Evolutionary conservation across 2,329 filamentous ascomycete species (phyloP).

Genomic region (Cladosporium phlei): DNA sequence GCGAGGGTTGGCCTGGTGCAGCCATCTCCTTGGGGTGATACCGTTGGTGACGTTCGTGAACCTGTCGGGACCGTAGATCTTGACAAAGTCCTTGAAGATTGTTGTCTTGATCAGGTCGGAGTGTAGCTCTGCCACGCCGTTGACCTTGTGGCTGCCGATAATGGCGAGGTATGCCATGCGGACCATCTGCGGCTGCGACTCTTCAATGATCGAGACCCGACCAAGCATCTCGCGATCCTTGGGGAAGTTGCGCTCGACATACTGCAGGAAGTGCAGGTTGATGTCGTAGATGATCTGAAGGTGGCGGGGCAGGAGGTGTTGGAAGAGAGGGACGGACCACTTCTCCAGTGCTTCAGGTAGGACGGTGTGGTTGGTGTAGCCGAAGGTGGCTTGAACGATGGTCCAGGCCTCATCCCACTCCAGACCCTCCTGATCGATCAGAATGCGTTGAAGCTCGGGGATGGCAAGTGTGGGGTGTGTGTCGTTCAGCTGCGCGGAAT

Average conservation of each 20-base stretch:
- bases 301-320: conserved; percentile 88
- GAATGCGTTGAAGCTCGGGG: conserved; percentile 89
- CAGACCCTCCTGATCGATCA: conserved; percentile 82
- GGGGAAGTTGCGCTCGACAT: conserved; percentile 84
- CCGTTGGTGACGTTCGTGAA: conserved; percentile 99
- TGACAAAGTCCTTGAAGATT: conserved; percentile 99
- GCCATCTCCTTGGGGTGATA: conserved; percentile 91
- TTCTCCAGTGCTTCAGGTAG: conserved; percentile 96
- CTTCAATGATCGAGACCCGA: conserved; percentile 95
- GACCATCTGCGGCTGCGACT: conserved; percentile 94
- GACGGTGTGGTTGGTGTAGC: conserved; percentile 98
- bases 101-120: conserved; percentile 97
- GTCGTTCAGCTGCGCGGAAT: conserved; percentile 64
- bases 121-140: conserved; percentile 94
- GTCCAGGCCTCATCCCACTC: conserved; percentile 91
- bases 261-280: conserved; percentile 88
- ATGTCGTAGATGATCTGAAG: conserved; percentile 98
- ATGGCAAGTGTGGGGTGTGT: conserved; percentile 95
- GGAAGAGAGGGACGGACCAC: conserved; percentile 89
- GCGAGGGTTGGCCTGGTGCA: conserved; percentile 93
- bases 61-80: conserved; percentile 91
- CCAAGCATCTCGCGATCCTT: conserved; percentile 79
- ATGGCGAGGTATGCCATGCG: conserved; percentile 95
- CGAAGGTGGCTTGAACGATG: conserved; percentile 64
- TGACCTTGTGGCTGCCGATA: conserved; percentile 98